Conservation (phyloP, 331 rosid genomes). For the Cydonia oblonga region DNA sequence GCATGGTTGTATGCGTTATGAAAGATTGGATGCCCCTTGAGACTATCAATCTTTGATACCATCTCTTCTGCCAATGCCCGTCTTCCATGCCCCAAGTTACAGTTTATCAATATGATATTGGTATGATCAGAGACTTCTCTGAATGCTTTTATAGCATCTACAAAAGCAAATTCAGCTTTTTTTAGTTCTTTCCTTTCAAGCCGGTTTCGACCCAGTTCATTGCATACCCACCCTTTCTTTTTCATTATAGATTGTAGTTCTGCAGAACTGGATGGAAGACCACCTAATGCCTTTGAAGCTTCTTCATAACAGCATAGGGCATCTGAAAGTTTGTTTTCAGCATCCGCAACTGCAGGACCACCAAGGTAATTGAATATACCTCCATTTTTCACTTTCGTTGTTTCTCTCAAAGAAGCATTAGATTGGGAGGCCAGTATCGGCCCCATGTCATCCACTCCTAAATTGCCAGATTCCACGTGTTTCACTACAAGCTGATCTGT, state of each 20-base stretch:
- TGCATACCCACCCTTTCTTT: conserved; percentile 91
- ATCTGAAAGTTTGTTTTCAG: conserved; percentile 51
- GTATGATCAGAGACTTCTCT: conserved; percentile 85
- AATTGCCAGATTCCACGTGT: conserved; percentile 14
- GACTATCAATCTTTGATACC: conserved; percentile 55
- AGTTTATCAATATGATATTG: conserved; percentile 73
- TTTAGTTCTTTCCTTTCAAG: conserved; percentile 56
- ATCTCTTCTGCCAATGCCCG: conserved; percentile 84
- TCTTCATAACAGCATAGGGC: conserved; percentile 73
- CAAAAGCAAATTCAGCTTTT: conserved; percentile 68
- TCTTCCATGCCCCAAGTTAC: conserved; percentile 92
- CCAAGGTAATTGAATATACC: conserved; percentile 84
- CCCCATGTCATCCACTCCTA: conserved; percentile 17
- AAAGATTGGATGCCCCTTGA: conserved; percentile 40
- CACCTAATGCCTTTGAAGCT: conserved; percentile 61
- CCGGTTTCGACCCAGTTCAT: conserved; percentile 79
- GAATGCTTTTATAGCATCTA: conserved; percentile 75
- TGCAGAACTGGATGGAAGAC: conserved; percentile 47
- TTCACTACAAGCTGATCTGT: conserved; percentile 15
- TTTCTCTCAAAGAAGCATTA: conserved; percentile 27
- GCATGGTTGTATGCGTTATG: conserved; percentile 53
- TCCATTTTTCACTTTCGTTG: conserved; percentile 50
- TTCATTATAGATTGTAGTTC: conserved; percentile 61
- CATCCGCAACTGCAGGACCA: conserved; percentile 45
- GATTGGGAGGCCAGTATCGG: conserved; percentile 28